A percentile compares a stretch with the other conserved stretches of the same genome.
These are phyloP conservation scores for Lenwebbia sp. DNA, from an alignment of 345 rosid genomes.

Conservation along the genomic window DNA sequence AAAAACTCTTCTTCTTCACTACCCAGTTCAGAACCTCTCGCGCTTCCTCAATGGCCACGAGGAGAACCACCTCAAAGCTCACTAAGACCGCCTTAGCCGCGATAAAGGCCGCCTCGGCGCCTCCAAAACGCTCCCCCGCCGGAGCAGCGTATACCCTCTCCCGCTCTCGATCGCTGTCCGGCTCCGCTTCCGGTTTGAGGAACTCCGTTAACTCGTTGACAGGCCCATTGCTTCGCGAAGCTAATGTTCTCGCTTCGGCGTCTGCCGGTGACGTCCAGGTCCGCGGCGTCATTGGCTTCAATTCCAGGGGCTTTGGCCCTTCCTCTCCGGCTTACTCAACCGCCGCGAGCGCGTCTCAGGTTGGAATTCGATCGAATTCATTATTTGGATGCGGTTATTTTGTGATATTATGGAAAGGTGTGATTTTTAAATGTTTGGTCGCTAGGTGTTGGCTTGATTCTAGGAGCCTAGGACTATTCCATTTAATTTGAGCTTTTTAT, in stretches of 20 bases:
- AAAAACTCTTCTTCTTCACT: background rate
- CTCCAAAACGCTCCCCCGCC: background rate
- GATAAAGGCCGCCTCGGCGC: background rate
- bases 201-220: background rate
- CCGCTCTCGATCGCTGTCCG: background rate
- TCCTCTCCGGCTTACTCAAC: conserved; percentile 26
- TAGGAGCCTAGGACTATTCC: background rate
- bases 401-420: background rate
- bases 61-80: conserved; percentile 1
- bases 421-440: background rate
- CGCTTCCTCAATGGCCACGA: background rate
- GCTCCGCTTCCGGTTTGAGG: conserved; percentile 1
- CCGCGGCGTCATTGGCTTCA: background rate
- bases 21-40: background rate
- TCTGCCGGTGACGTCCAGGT: background rate
- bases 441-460: background rate
- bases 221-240: background rate
- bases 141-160: background rate
- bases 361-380: background rate
- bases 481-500: background rate
- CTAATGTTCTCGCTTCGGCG: background rate
- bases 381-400: background rate
- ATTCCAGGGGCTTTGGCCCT: conserved; percentile 15
- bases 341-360: conserved; percentile 34
- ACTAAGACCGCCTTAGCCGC: background rate